phyloP scores from a whole-genome alignment of 805 yeast species.

The Kuraishia piskuri region DNA sequence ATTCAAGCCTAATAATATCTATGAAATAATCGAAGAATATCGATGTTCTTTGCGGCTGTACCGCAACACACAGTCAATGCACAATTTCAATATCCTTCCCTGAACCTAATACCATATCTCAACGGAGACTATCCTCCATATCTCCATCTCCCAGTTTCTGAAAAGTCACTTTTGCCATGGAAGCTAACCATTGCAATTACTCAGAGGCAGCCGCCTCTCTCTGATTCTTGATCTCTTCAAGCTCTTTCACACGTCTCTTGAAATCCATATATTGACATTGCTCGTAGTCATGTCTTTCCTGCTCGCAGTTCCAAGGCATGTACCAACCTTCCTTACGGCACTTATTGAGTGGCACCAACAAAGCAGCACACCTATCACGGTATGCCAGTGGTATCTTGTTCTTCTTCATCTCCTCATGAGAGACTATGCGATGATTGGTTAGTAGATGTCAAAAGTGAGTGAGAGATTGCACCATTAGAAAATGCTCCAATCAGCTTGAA shows the following conservation, averaged over 20 bases:
- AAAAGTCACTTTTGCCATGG: not conserved
- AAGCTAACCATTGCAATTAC: not conserved
- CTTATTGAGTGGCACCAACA: conserved; percentile 51
- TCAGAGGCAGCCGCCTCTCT: conserved; percentile 12
- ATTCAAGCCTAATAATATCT: not conserved
- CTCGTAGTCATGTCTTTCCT: conserved; percentile 76
- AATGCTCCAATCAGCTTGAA: conserved; percentile 11
- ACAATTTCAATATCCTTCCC: not conserved
- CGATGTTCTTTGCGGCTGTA: not conserved
- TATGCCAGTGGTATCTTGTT: conserved; percentile 69
- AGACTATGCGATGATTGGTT: conserved; percentile 31
- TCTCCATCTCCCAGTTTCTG: not conserved
- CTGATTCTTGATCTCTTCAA: conserved; percentile 43
- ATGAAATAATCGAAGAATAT: not conserved
- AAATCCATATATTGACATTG: conserved; percentile 79
- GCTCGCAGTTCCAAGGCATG: conserved; percentile 66
- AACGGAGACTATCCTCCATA: not conserved
- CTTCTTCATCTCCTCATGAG: conserved; percentile 78
- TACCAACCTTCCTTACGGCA: conserved; percentile 50
- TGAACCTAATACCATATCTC: not conserved
- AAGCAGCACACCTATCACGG: conserved; percentile 76
- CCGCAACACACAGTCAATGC: not conserved
- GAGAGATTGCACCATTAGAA: not conserved
- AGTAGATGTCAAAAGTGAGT: conserved; percentile 5
- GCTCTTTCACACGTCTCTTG: conserved; percentile 69